phyloP scores from a whole-genome alignment of 2,329 filamentous ascomycete species.

The Ramularia collo-cygni region DNA sequence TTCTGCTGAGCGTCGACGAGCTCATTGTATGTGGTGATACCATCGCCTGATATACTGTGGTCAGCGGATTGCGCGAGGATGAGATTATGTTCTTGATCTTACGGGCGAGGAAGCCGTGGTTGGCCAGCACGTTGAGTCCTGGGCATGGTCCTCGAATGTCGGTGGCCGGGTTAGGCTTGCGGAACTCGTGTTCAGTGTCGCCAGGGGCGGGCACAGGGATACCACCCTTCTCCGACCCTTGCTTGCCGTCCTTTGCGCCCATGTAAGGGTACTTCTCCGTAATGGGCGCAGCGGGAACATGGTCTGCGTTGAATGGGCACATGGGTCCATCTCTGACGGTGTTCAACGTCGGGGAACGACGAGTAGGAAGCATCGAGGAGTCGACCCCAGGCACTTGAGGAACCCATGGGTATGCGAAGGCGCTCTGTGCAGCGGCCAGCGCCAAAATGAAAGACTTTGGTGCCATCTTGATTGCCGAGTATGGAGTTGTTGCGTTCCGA shows the following conservation, averaged over 20 bases:
- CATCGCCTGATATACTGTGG: too few relatives aligned
- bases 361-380: slow-evolving; percentile 23
- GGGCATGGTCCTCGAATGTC: slow-evolving; percentile 35
- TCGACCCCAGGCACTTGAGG: slow-evolving; percentile 32
- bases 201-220: slow-evolving; percentile 38
- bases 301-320: slow-evolving; percentile 34
- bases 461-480: slow-evolving; percentile 7
- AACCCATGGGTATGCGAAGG: slow-evolving; percentile 33
- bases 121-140: slow-evolving; percentile 35
- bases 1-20: slow-evolving; percentile 38
- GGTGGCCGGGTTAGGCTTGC: slow-evolving; percentile 25
- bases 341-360: slow-evolving; percentile 4
- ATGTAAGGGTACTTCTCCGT: slow-evolving; percentile 33
- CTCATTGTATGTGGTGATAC: slow-evolving; percentile 35
- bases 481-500: too few relatives aligned
- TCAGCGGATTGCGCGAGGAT: too few relatives aligned
- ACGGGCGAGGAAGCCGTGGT: slow-evolving; percentile 36
- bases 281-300: slow-evolving; percentile 29
- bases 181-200: slow-evolving; percentile 32
- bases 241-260: slow-evolving; percentile 34
- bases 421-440: slow-evolving; percentile 11
- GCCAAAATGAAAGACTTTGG: slow-evolving; percentile 4
- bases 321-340: slow-evolving; percentile 17
- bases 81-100: too few relatives aligned
- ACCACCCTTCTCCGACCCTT: slow-evolving; percentile 35